These are phyloP conservation scores for Solanum bukasovii DNA, from an alignment of 257 asterid species.

Conservation along the genomic window DNA sequence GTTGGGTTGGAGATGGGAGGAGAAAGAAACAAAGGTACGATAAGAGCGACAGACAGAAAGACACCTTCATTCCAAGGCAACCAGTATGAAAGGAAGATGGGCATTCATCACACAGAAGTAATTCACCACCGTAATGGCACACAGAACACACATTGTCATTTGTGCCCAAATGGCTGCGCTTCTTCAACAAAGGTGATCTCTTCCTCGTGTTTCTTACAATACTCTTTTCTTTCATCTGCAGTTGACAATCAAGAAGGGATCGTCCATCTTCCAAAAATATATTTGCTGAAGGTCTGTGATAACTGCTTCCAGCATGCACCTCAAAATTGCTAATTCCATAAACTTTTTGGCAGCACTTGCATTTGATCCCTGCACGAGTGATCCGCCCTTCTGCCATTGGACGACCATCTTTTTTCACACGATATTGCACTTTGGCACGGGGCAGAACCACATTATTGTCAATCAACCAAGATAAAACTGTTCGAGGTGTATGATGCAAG, in stretches of 20 bases:
- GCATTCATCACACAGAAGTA: constrained; percentile 64
- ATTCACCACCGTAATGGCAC: constrained; percentile 71
- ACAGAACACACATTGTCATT: constrained; percentile 62
- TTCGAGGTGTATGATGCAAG: constrained; percentile 40
- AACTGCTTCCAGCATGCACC: constrained; percentile 47
- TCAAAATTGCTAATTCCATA: constrained; percentile 43
- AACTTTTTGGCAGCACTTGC: constrained; percentile 43
- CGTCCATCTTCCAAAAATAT: constrained; percentile 56
- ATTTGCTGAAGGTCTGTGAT: constrained; percentile 36
- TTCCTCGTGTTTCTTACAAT: constrained; percentile 9
- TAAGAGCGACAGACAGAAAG: background rate
- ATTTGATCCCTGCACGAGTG: constrained; percentile 60
- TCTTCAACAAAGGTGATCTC: constrained; percentile 13
- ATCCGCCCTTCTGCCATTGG: constrained; percentile 42
- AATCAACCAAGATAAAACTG: constrained; percentile 59
- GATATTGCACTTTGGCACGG: constrained; percentile 43
- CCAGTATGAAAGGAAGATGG: constrained; percentile 62
- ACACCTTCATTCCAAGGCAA: constrained; percentile 68
- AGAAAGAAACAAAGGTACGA: background rate
- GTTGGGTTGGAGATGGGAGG: background rate
- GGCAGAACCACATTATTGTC: constrained; percentile 56
- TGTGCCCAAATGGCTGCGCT: constrained; percentile 4
- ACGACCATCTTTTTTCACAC: constrained; percentile 10
- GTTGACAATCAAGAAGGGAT: constrained; percentile 56
- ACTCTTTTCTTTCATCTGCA: constrained; percentile 22